Percentiles rank a stretch among this genome's conserved stretches.
Evolutionary conservation across 306 rosid genomes (phyloP).

Genomic region (Prunus dulcis): DNA sequence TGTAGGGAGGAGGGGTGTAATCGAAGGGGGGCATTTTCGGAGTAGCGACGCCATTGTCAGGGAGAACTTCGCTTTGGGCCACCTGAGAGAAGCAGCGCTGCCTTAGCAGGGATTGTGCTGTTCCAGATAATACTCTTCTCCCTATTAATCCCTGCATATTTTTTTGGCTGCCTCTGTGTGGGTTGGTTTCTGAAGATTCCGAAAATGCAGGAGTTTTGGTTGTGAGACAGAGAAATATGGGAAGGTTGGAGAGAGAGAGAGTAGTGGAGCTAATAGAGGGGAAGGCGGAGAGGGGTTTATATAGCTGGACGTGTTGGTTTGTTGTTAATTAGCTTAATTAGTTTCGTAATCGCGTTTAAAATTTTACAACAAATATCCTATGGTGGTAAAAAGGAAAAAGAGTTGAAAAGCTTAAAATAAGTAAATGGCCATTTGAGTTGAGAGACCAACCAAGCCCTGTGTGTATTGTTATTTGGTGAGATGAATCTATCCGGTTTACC

Average conservation of each 20-base stretch:
- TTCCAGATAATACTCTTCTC: slow-evolving; percentile 21
- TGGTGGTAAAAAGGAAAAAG: not conserved
- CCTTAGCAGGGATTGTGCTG: slow-evolving; percentile 4
- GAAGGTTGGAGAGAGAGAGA: not conserved
- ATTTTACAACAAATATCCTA: not conserved
- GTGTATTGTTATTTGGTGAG: not conserved
- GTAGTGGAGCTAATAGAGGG: not conserved
- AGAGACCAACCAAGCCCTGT: not conserved
- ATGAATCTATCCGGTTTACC: not conserved
- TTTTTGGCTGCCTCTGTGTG: not conserved
- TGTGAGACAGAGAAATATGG: not conserved
- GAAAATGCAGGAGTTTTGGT: slow-evolving; percentile 20
- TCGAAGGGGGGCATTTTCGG: slow-evolving; percentile 65
- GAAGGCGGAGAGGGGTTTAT: slow-evolving; percentile 10
- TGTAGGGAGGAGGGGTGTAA: slow-evolving; percentile 64
- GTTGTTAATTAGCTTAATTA: not conserved
- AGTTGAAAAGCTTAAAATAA: not conserved
- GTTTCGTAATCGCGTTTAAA: not conserved
- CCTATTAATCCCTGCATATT: slow-evolving; percentile 54
- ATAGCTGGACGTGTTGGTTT: slow-evolving; percentile 14
- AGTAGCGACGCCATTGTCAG: slow-evolving; percentile 1
- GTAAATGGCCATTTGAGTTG: not conserved
- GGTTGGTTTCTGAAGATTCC: not conserved
- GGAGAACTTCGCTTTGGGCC: slow-evolving; percentile 23
- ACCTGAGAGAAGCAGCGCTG: slow-evolving; percentile 44